Evolutionary conservation across 2,329 filamentous ascomycete genomes (phyloP), one percentile per base, ranked within the genome.

Genomic region (Thermothelomyces thermophilus): DNA sequence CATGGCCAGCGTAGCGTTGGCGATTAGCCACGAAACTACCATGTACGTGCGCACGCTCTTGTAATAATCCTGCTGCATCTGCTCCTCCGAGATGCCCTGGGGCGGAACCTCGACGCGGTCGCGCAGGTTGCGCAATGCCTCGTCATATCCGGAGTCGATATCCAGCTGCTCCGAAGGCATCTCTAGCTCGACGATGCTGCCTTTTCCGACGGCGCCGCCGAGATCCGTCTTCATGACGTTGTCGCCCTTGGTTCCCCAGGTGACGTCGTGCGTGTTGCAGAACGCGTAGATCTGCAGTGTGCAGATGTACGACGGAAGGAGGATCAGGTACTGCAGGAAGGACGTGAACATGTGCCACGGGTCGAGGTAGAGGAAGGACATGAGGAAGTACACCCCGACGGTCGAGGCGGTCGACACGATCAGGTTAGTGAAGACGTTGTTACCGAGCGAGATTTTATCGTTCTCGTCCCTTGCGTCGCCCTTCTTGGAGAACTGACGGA

Each of bases 331-430:
- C 66, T 96, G 90, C 0, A 77, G 80, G 0, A 87, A 83, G 0
- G 85, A 91, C 11, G 93, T 98, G 71, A 98, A 86, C 87, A 98
- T 93, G 74, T 98, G 93, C 93, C 93, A 98, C 0, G 93, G 93
- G 60, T 98, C 94, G 41, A 98, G 80, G 70, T 98, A 98, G 53
- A 98, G 71, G 71, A 98, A 89, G 20, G 86, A 93, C 84, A 95
- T 95, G 70, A 95, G 68, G 73, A 98, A 93, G 76, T 97, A 98
- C 34, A 98, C 75, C 1, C 94, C 93, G 35, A 96, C 72, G 0
- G 93, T 98, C 2, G 89, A 94, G 3, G 85, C 74, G n/a, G 86
- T 84, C 6, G 87, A 93, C 44, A 98, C 82, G 63, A 97, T 87
- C 55, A 98, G 78, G 68, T 97, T 97, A 52, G 90, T 93, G 72